A percentile compares a stretch with the other conserved stretches of the same genome.
These are phyloP conservation scores for Phytophthora tubulina DNA, from an alignment of 352 stramenopile species.

Conservation along the genomic window DNA sequence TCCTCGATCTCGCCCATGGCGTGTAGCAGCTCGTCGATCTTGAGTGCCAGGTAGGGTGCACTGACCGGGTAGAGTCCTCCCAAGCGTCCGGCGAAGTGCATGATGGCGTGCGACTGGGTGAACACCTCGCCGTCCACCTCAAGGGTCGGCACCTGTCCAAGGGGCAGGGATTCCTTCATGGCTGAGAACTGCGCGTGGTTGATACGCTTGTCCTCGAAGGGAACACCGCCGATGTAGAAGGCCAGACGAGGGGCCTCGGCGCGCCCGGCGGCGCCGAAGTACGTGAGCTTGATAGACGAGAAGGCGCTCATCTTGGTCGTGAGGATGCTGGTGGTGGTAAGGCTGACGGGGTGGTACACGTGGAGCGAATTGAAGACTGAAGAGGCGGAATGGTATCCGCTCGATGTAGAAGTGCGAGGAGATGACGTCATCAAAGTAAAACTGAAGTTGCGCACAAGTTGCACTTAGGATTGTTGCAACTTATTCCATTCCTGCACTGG, in stretches of 20 bases:
- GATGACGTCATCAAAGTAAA: slow-evolving; percentile 27
- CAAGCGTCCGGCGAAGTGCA: slow-evolving; percentile 73
- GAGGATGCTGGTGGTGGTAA: slow-evolving; percentile 9
- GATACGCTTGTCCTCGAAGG: slow-evolving; percentile 70
- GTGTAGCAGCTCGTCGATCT: slow-evolving; percentile 69
- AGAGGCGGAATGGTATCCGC: slow-evolving; percentile 28
- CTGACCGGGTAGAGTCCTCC: slow-evolving; percentile 60
- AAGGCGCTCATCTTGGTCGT: slow-evolving; percentile 42
- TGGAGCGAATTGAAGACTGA: slow-evolving; percentile 38
- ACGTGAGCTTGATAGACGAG: slow-evolving; percentile 72
- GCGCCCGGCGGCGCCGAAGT: slow-evolving; percentile 58
- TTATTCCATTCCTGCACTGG: too few species aligned
- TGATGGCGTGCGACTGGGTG: slow-evolving; percentile 70
- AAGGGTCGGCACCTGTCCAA: slow-evolving; percentile 54
- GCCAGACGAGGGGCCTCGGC: slow-evolving; percentile 64
- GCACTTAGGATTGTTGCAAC: too few species aligned
- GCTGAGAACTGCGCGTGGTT: slow-evolving; percentile 27
- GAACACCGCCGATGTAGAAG: slow-evolving; percentile 66
- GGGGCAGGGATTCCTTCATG: slow-evolving; percentile 44
- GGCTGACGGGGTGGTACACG: slow-evolving; percentile 3
- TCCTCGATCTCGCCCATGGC: slow-evolving; percentile 48
- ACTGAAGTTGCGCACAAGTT: slow-evolving; percentile 5
- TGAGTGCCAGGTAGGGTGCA: slow-evolving; percentile 53
- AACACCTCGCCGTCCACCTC: slow-evolving; percentile 66
- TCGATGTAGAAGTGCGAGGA: slow-evolving; percentile 4